These are phyloP conservation scores for Phytophthora ohioensis DNA, from an alignment of 352 stramenopile species.

Conservation along the genomic window DNA sequence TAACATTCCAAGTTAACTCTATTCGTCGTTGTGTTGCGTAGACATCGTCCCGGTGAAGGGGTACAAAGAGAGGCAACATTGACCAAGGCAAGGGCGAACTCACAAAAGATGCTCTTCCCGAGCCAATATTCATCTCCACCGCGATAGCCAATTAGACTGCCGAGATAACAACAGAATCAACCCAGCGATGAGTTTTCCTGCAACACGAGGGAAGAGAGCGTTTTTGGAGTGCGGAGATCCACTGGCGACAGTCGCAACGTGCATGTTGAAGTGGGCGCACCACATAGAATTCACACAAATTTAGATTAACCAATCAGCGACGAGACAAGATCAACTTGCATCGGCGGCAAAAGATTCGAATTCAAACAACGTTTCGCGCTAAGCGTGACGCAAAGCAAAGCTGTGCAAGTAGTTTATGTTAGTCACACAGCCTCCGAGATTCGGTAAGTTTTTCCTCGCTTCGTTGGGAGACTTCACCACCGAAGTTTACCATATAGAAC, in stretches of 20 bases:
- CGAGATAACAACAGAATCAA: no score
- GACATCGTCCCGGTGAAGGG: neutral
- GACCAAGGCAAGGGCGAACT: neutral
- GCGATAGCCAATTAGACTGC: constrained; percentile 1
- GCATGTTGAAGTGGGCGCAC: neutral
- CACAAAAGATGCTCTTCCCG: constrained; percentile 12
- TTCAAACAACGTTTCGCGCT: no score
- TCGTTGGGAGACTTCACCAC: no score
- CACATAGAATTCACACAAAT: no score
- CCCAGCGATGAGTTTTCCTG: no score
- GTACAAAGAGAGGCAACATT: no score
- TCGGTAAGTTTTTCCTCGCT: no score
- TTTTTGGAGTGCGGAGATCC: neutral
- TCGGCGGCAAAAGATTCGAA: no score
- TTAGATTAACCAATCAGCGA: constrained; percentile 9
- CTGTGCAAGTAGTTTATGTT: no score
- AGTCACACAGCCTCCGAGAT: no score
- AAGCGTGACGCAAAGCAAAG: no score
- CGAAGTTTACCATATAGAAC: neutral
- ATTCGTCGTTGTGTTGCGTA: neutral
- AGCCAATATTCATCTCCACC: neutral
- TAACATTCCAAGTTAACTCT: constrained; percentile 11
- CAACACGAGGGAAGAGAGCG: no score
- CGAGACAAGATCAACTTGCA: constrained; percentile 22
- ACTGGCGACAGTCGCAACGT: neutral